Evolutionary conservation across 345 rosid genomes (phyloP).

Genomic region (Salix arbutifolia): DNA sequence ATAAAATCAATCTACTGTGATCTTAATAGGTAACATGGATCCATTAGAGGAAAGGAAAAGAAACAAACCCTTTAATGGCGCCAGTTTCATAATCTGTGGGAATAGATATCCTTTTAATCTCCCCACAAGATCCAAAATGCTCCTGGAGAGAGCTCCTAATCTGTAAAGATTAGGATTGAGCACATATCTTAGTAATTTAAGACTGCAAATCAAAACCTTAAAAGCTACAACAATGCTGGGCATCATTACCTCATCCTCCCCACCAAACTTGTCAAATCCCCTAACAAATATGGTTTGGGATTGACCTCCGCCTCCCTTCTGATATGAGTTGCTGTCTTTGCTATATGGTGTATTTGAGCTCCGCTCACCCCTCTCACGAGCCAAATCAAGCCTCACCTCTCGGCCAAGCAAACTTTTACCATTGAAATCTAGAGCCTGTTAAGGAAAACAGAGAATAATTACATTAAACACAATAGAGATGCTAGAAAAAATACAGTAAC

Average conservation of each 20-base stretch:
- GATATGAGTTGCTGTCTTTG: constrained; percentile 40
- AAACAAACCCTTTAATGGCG: constrained; percentile 61
- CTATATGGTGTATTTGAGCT: constrained; percentile 58
- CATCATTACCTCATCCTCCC: constrained; percentile 52
- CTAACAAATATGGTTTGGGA: constrained; percentile 40
- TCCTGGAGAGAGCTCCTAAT: constrained; percentile 43
- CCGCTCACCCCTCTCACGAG: constrained; percentile 51
- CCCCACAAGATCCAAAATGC: constrained; percentile 75
- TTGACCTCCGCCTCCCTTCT: constrained; percentile 47
- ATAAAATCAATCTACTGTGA: neutral
- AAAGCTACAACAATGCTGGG: neutral
- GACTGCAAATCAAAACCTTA: neutral
- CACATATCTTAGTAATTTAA: neutral
- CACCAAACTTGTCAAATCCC: constrained; percentile 53
- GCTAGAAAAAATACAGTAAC: neutral
- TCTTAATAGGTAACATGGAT: neutral
- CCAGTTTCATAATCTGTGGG: constrained; percentile 73
- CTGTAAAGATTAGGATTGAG: constrained; percentile 28
- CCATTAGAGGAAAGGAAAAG: neutral
- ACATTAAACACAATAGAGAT: neutral
- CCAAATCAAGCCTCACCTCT: constrained; percentile 62
- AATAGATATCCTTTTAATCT: constrained; percentile 48
- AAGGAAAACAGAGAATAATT: neutral
- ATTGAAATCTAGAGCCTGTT: constrained; percentile 57
- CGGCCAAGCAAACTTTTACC: constrained; percentile 54